phyloP scores from a whole-genome alignment of 192 early-diverging fungal species.

The Linnemannia hyalina region DNA sequence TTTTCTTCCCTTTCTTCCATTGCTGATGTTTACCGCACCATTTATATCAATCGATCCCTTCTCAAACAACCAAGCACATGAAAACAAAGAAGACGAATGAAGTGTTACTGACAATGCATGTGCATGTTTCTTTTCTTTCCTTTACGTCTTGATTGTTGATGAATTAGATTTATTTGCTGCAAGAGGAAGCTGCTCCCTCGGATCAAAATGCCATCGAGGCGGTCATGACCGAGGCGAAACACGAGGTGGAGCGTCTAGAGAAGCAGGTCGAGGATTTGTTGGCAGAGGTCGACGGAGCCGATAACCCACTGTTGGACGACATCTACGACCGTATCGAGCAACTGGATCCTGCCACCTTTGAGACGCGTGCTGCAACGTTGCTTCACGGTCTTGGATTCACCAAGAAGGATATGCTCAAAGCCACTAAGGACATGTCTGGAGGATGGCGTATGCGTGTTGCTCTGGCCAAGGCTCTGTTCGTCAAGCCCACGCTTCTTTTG shows the following conservation, averaged over 20 bases:
- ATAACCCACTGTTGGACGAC: constrained; percentile 91
- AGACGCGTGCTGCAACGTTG: constrained; percentile 90
- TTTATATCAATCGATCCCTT: neutral
- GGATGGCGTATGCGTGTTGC: constrained; percentile 99
- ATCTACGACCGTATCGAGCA: constrained; percentile 97
- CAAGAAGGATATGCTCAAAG: constrained; percentile 88
- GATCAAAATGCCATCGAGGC: constrained; percentile 93
- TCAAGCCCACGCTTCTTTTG: constrained; percentile 89
- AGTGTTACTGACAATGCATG: neutral
- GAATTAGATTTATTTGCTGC: constrained; percentile 87
- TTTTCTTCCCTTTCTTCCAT: neutral
- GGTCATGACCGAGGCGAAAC: constrained; percentile 90
- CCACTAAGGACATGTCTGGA: constrained; percentile 98
- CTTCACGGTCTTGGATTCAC: constrained; percentile 96
- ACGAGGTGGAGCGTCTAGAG: constrained; percentile 93
- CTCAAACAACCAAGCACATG: neutral
- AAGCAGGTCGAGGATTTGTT: constrained; percentile 93
- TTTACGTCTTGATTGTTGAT: neutral
- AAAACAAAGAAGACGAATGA: neutral
- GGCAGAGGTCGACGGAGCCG: constrained; percentile 83
- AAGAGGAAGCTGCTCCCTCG: constrained; percentile 95
- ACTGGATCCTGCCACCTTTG: constrained; percentile 95
- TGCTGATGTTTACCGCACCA: neutral
- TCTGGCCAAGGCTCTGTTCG: constrained; percentile 95
- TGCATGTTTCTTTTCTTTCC: neutral